phyloP scores from a whole-genome alignment of 2,329 filamentous ascomycete genomes.

The Ceratocystis huliohia region DNA sequence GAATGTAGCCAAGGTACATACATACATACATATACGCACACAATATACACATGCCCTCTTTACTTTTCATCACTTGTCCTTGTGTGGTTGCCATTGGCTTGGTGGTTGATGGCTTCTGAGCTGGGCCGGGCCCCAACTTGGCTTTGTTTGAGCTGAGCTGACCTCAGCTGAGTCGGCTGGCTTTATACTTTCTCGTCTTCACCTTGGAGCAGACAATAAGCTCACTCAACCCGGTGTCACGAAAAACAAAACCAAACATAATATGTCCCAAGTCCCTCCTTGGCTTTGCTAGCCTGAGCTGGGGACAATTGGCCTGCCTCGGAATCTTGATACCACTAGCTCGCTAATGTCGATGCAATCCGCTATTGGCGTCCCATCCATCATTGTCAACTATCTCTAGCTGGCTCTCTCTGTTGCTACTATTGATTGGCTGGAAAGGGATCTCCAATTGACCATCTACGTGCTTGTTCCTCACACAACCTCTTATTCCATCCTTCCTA shows the following conservation, averaged over 20 bases:
- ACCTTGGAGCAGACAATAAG: too few species aligned
- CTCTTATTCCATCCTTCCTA: background rate
- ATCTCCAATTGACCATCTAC: background rate
- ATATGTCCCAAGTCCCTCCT: too few species aligned
- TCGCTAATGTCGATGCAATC: background rate
- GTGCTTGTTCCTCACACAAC: background rate
- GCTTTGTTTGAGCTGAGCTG: background rate
- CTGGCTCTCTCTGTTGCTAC: too few species aligned
- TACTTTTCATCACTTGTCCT: background rate
- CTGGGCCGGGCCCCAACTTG: background rate
- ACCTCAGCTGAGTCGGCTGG: too few species aligned
- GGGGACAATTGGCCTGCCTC: conserved; percentile 4
- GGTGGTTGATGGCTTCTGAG: background rate
- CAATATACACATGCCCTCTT: background rate
- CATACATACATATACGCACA: conserved; percentile 27
- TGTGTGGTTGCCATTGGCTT: background rate
- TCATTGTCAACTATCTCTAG: too few species aligned
- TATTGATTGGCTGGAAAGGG: background rate
- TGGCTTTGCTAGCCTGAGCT: background rate
- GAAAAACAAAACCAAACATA: too few species aligned
- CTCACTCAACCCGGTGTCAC: too few species aligned
- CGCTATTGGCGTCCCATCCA: background rate
- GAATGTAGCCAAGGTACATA: conserved; percentile 57
- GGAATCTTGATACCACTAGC: background rate
- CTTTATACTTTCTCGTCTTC: background rate